phyloP scores from a whole-genome alignment of 2,329 filamentous ascomycete species.

The Daldinia sp. region DNA sequence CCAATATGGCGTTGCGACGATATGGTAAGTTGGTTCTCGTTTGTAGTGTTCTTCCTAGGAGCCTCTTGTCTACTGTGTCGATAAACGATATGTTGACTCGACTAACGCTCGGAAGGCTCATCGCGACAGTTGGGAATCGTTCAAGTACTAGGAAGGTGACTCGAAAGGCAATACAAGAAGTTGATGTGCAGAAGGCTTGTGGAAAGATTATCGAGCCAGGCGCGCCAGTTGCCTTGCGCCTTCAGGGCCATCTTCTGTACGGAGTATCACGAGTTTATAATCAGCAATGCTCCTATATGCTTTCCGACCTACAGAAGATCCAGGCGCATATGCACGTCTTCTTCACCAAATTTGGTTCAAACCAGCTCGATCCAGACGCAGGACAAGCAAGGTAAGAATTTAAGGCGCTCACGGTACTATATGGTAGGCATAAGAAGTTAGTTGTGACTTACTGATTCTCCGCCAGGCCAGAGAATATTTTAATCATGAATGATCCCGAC shows the following conservation, averaged over 20 bases:
- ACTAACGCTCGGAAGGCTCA: conserved; percentile 72
- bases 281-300: conserved; percentile 88
- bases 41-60: neutral
- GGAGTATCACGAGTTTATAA: conserved; percentile 87
- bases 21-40: conserved; percentile 74
- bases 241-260: conserved; percentile 90
- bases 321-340: conserved; percentile 79
- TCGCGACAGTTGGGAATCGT: conserved; percentile 86
- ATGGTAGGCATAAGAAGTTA: conserved; percentile 23
- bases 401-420: neutral
- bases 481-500: conserved; percentile 83
- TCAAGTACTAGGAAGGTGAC: conserved; percentile 79
- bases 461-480: conserved; percentile 77
- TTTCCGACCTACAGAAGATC: conserved; percentile 81
- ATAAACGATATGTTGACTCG: neutral
- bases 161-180: conserved; percentile 87
- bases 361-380: conserved; percentile 76
- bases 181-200: conserved; percentile 88
- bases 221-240: conserved; percentile 87
- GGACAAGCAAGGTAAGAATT: conserved; percentile 75
- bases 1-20: conserved; percentile 92
- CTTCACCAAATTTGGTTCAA: conserved; percentile 67
- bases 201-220: conserved; percentile 84
- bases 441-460: conserved; percentile 17
- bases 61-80: neutral